Evolutionary conservation across 345 rosid species (phyloP).

Genomic region (Salix purpurea): DNA sequence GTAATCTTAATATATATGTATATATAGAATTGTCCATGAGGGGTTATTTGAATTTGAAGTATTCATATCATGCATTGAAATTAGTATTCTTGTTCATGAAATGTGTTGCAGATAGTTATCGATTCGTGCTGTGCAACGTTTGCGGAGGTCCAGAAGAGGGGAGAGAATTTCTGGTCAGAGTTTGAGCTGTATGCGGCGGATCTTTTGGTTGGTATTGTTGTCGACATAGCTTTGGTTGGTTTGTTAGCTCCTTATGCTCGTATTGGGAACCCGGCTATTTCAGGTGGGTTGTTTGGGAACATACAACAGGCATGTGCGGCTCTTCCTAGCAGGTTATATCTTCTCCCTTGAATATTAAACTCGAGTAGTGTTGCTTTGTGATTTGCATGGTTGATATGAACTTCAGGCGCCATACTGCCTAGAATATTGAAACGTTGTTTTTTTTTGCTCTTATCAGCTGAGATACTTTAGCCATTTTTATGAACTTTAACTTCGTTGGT

Average conservation of each 20-base stretch:
- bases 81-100: background rate
- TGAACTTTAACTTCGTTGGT: too few relatives aligned
- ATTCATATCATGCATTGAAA: too few relatives aligned
- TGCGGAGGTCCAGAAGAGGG: slow-evolving; percentile 91
- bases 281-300: slow-evolving; percentile 60
- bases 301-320: slow-evolving; percentile 69
- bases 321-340: slow-evolving; percentile 80
- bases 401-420: too few relatives aligned
- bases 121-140: slow-evolving; percentile 90
- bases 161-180: slow-evolving; percentile 89
- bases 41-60: background rate
- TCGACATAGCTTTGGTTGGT: slow-evolving; percentile 80
- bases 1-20: background rate
- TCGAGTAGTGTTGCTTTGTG: background rate
- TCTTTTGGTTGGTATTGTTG: slow-evolving; percentile 82
- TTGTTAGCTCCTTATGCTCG: slow-evolving; percentile 94
- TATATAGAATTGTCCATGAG: background rate
- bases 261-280: slow-evolving; percentile 58
- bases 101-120: slow-evolving; percentile 63
- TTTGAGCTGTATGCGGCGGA: slow-evolving; percentile 92
- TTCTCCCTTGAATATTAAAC: background rate
- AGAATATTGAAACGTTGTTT: too few relatives aligned
- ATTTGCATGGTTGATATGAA: too few relatives aligned
- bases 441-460: too few relatives aligned
- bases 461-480: too few relatives aligned